Conservation (phyloP, 2,329 filamentous ascomycete species). For the Pseudodiploospora longispora region DNA sequence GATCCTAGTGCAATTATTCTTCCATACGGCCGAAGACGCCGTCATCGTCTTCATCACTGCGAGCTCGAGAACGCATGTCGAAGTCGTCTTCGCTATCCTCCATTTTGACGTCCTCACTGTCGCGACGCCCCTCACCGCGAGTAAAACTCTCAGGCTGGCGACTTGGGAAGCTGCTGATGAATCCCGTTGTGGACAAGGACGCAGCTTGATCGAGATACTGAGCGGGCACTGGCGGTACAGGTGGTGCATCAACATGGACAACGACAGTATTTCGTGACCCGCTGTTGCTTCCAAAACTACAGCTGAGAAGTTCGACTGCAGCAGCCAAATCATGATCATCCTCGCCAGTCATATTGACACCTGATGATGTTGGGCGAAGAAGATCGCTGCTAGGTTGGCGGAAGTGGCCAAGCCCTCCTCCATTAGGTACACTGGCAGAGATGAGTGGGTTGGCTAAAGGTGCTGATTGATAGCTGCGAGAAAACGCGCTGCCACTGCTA, state of each 20-base stretch:
- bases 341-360: slow-evolving; percentile 64
- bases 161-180: slow-evolving; percentile 55
- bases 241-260: slow-evolving; percentile 65
- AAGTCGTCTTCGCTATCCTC: slow-evolving; percentile 62
- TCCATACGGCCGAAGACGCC: slow-evolving; percentile 97
- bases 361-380: slow-evolving; percentile 69
- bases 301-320: slow-evolving; percentile 82
- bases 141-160: slow-evolving; percentile 59
- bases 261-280: slow-evolving; percentile 56
- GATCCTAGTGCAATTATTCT: slow-evolving; percentile 46
- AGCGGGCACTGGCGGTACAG: slow-evolving; percentile 77
- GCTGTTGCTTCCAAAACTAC: slow-evolving; percentile 73
- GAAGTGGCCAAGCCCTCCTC: slow-evolving; percentile 47
- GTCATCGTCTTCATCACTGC: slow-evolving; percentile 85
- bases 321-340: slow-evolving; percentile 85
- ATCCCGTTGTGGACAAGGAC: slow-evolving; percentile 50
- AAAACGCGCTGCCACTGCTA: slow-evolving; percentile 51
- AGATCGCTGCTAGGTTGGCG: slow-evolving; percentile 65
- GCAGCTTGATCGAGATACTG: slow-evolving; percentile 61
- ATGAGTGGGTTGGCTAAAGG: slow-evolving; percentile 45
- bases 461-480: slow-evolving; percentile 74
- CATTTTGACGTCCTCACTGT: slow-evolving; percentile 56
- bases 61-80: slow-evolving; percentile 50
- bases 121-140: slow-evolving; percentile 44
- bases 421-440: slow-evolving; percentile 38